Conservation (phyloP, 176 grass and related monocot genomes). For the Saccharum spontaneum region DNA sequence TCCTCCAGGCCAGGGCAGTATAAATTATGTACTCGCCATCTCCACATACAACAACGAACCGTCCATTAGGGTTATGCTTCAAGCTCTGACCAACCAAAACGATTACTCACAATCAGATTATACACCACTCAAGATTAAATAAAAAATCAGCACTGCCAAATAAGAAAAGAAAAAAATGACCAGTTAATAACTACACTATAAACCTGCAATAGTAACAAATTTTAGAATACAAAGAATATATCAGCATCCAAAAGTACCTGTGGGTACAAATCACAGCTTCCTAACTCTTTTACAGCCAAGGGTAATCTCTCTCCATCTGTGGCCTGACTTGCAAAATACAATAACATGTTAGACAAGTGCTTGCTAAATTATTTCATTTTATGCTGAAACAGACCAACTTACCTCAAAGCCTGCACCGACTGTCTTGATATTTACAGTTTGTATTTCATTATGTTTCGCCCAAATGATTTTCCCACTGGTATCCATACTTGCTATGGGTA, state of each 20-base stretch:
- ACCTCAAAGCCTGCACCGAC: constrained; percentile 89
- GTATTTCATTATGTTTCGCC: constrained; percentile 98
- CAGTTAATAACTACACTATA: background rate
- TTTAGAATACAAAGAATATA: constrained; percentile 26
- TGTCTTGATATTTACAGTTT: constrained; percentile 95
- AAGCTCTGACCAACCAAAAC: constrained; percentile 71
- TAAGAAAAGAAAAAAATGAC: background rate
- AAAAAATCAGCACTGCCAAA: background rate
- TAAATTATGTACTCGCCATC: constrained; percentile 98
- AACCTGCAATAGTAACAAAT: constrained; percentile 1
- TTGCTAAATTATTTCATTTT: constrained; percentile 13
- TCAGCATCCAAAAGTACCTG: constrained; percentile 61
- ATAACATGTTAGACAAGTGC: constrained; percentile 11
- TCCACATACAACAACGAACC: constrained; percentile 98
- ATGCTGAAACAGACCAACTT: constrained; percentile 21
- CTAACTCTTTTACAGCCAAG: constrained; percentile 90
- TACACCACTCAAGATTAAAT: background rate
- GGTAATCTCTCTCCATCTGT: constrained; percentile 96
- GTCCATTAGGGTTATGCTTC: constrained; percentile 96
- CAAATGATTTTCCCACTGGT: constrained; percentile 95
- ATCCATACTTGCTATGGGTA: constrained; percentile 97
- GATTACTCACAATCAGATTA: constrained; percentile 28
- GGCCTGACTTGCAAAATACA: constrained; percentile 54
- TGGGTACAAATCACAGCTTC: constrained; percentile 96
- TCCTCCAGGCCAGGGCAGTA: constrained; percentile 95